Conservation (phyloP, 352 stramenopile species). For the Phytophthora ohioensis region DNA sequence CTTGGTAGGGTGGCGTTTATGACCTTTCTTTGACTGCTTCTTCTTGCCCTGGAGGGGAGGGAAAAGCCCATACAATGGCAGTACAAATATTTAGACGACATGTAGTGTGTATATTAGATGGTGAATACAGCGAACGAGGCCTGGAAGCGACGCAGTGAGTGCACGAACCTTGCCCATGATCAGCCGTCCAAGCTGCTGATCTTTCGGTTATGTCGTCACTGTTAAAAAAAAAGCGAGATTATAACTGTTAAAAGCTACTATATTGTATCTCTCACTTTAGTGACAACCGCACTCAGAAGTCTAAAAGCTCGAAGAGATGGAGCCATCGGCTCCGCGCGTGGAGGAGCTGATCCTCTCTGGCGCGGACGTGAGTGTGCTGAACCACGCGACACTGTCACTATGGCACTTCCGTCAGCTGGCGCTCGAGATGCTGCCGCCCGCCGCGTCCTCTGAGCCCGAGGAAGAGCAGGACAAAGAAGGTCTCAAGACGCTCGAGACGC, state of each 20-base stretch:
- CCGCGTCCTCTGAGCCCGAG: constrained; percentile 20
- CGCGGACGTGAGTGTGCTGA: constrained; percentile 72
- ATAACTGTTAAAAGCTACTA: neutral
- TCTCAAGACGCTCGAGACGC: constrained; percentile 9
- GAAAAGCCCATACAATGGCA: neutral
- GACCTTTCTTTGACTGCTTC: constrained; percentile 65
- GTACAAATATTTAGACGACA: neutral
- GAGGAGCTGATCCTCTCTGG: constrained; percentile 68
- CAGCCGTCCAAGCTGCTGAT: neutral
- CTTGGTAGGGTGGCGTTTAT: constrained; percentile 52
- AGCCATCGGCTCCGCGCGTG: constrained; percentile 35
- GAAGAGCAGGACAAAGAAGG: constrained; percentile 13
- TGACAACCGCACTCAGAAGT: constrained; percentile 5
- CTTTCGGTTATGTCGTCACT: neutral
- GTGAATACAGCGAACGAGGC: neutral
- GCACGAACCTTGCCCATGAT: constrained; percentile 39
- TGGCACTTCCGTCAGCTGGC: constrained; percentile 84
- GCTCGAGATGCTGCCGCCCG: constrained; percentile 52
- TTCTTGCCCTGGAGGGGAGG: constrained; percentile 47
- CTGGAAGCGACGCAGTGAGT: neutral
- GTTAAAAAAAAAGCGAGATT: neutral
- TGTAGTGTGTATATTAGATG: neutral
- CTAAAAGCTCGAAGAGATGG: constrained; percentile 19
- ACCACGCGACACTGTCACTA: constrained; percentile 77
- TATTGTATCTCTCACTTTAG: neutral